Percentiles rank a stretch among this genome's conserved stretches.
phyloP scores from a whole-genome alignment of 1,139 yeast species.

The Geotrichum australiense region DNA sequence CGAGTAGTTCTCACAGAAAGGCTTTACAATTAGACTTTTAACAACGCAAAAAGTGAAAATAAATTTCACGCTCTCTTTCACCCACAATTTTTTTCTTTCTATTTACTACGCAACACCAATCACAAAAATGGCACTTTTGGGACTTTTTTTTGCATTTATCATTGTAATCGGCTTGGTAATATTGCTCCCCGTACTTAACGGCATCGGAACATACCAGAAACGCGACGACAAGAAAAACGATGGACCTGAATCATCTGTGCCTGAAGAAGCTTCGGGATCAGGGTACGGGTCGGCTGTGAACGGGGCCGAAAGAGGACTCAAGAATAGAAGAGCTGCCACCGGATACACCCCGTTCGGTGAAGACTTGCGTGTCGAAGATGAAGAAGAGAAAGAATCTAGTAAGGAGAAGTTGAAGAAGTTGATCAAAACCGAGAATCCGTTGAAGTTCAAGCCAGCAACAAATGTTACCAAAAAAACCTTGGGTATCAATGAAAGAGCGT shows the following conservation, averaged over 20 bases:
- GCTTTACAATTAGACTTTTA: too few relatives aligned
- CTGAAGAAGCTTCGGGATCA: conserved; percentile 4
- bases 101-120: neutral
- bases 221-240: conserved; percentile 10
- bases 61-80: too few relatives aligned
- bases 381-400: neutral
- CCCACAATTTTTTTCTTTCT: too few relatives aligned
- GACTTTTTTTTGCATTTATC: conserved; percentile 5
- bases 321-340: conserved; percentile 1
- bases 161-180: conserved; percentile 13
- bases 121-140: conserved; percentile 11
- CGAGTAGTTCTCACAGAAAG: too few relatives aligned
- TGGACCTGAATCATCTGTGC: too few relatives aligned
- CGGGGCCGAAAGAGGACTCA: neutral
- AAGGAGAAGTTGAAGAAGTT: neutral
- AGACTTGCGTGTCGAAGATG: neutral
- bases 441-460: conserved; percentile 11
- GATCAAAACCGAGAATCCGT: conserved; percentile 12
- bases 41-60: too few relatives aligned
- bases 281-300: neutral
- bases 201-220: conserved; percentile 16
- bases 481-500: neutral
- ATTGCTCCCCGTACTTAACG: conserved; percentile 15
- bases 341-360: conserved; percentile 14
- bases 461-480: neutral